Base-by-base conservation (phyloP, 1,284 basidiomycete genomes). In the Sphaerobolus stellatus region DNA sequence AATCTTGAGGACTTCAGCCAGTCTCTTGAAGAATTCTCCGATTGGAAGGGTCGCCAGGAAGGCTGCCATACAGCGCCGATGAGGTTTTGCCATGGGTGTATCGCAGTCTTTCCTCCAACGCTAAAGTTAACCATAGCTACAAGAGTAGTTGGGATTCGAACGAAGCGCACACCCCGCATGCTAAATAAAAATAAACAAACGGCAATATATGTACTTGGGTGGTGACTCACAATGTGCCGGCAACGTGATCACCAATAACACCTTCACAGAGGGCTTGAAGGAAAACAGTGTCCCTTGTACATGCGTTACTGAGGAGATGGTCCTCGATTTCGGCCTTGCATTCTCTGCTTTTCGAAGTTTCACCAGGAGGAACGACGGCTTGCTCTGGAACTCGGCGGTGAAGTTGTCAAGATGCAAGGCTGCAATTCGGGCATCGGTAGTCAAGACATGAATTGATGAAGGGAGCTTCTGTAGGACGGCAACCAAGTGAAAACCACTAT, bases 21-120 rank as follows among this genome's bases (percentile, higher is more conserved):
- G 98, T 45, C 96, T 96, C 67, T 99, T 99, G 41, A 92, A 91
- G 62, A 98, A 95, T 70, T 99, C 97, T 58, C 97, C 80, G 41
- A 86, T 74, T 0, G 95, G 95, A 4, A 99, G 86, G 1, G 94
- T 96, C 63, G 94, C 91, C 58, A 99, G 83, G 78, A 97, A 97
- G 96, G 96, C 73, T 99, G 97, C 91, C 94, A 95, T 78, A 99
- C 99, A 3, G 96, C 90, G 59, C 96, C 97, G 62, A 99, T 92
- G 62, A 99, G 82, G 72, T 99, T 99, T 78, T 99, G 99, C 58
- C 96, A 96, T 60, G 88, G 86, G 4, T 88, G 93, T 0, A 99
- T 96, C 29, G 96, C 97, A 1, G 97, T 99, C 79, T 99, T 99
- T 46, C 96, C 97, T 16, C 97, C 96, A 46, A 99, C 90, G 56